phyloP scores from a whole-genome alignment of 164 flowering plant genomes.

The Nymphaea colorata region DNA sequence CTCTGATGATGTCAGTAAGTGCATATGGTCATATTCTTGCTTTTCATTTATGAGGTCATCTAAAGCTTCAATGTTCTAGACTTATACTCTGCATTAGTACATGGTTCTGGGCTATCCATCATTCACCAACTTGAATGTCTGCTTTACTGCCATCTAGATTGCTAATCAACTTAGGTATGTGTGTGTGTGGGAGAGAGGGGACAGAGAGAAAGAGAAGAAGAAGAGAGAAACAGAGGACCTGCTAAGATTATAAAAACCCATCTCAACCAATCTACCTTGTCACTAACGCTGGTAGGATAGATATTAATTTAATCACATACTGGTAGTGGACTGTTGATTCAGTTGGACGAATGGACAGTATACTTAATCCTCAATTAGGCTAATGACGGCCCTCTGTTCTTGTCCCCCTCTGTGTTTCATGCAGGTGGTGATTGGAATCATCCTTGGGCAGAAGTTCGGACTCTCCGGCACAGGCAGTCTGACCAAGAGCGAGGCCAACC shows the following conservation, averaged over 20 bases:
- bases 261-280: neutral
- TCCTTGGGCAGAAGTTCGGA: conserved; percentile 5
- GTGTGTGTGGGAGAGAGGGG: too few species aligned
- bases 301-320: neutral
- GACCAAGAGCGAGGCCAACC: conserved; percentile 1
- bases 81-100: neutral
- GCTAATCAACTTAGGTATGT: too few species aligned
- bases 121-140: too few species aligned
- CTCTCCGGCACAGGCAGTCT: neutral
- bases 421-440: conserved; percentile 3
- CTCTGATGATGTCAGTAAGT: neutral
- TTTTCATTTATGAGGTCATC: too few species aligned
- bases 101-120: too few species aligned
- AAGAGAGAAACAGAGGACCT: too few species aligned
- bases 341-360: too few species aligned
- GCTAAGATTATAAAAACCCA: neutral
- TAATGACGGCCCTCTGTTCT: neutral
- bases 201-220: too few species aligned
- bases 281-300: neutral
- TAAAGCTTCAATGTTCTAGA: too few species aligned
- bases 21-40: too few species aligned
- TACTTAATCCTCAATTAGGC: neutral
- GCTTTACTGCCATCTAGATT: too few species aligned
- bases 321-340: neutral
- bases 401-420: neutral